Percentiles rank a stretch among this genome's conserved stretches.
Evolutionary conservation across 2,329 filamentous ascomycete species (phyloP).

Genomic region (Penicillium sp.): DNA sequence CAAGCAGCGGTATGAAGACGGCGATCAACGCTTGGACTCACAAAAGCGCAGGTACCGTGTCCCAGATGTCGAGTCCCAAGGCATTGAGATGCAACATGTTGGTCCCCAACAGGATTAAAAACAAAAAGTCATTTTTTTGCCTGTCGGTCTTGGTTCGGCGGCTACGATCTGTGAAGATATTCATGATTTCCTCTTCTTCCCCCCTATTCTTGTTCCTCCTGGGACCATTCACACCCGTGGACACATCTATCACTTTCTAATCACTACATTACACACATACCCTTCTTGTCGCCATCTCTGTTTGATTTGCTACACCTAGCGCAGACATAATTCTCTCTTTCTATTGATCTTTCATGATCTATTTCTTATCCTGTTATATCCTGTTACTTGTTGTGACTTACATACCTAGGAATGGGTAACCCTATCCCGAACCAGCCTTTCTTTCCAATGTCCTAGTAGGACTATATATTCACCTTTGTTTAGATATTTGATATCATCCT

Average conservation of each 20-base stretch:
- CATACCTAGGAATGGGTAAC: constrained; percentile 3
- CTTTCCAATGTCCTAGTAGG: constrained; percentile 9
- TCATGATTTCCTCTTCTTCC: constrained; percentile 13
- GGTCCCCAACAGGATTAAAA: constrained; percentile 25
- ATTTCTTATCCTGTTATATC: constrained; percentile 17
- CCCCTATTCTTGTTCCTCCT: constrained; percentile 3
- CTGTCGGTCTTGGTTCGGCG: constrained; percentile 11
- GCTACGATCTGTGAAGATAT: constrained; percentile 23
- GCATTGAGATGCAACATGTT: constrained; percentile 73
- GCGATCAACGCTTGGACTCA: constrained; percentile 78
- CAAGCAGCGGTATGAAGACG: constrained; percentile 71
- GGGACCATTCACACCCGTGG: not conserved
- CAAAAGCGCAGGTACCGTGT: constrained; percentile 55
- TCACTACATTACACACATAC: constrained; percentile 16
- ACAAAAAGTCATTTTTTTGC: constrained; percentile 10
- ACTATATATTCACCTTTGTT: constrained; percentile 2
- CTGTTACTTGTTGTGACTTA: constrained; percentile 12
- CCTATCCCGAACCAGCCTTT: constrained; percentile 1
- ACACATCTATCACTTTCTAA: constrained; percentile 22
- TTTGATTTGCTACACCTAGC: constrained; percentile 5
- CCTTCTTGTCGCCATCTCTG: constrained; percentile 12
- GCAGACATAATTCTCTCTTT: constrained; percentile 6
- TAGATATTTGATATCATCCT: constrained; percentile 1
- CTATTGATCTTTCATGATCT: constrained; percentile 20
- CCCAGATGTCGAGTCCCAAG: constrained; percentile 52